Base-by-base conservation (phyloP, 176 grass and related monocot genomes). In the Elymus sibiricus region DNA sequence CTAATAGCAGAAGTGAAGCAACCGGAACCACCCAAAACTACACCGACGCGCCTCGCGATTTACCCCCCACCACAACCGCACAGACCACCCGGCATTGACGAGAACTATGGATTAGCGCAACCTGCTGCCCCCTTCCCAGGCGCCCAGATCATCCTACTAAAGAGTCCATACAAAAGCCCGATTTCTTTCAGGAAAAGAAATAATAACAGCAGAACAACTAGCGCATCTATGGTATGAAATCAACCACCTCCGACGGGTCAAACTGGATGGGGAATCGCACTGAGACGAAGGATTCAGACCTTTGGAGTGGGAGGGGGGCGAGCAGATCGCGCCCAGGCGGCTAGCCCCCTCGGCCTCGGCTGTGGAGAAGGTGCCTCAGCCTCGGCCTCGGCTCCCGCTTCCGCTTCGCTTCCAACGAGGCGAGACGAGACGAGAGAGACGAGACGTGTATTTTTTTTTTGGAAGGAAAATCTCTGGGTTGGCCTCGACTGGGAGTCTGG, bases 261-360 rank as follows among this genome's bases (percentile, higher is more conserved):
- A 75, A 64, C 16, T 44, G 70, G 70, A 64, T 34, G 38, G 19
- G 11, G 40, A 44, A 29, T 40, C 69, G 82, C 70, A 27, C 35
- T 6, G 39, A 15, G 70, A 16, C 4, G 11, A 22, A 26, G 82
- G 63, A 81, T 31, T 27, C 27, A 15, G 82, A 75, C 69, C 82
- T 84, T 31, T 10, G 9, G 82, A 63, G 26, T 19, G 55, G 25
- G 38, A 22, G 28, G 70, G 46, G 70, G 70, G 56, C 56, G 70
- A 64, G 70, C 70, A 84, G 70, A 75, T 84, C 82, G 55, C 82
- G 37, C 32, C 81, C 29, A 21, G 66, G 80, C 5, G 25, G 43
- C 43, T 75, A 29, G 72, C 25, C 42, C 72, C 70, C 14, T 47
- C 70, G 6, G 43, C 55, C 82, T 63, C 42, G 82, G 69, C 69